These are phyloP conservation scores for Pichia norvegensis DNA, from an alignment of 1,139 yeast genomes.

Conservation along the genomic window DNA sequence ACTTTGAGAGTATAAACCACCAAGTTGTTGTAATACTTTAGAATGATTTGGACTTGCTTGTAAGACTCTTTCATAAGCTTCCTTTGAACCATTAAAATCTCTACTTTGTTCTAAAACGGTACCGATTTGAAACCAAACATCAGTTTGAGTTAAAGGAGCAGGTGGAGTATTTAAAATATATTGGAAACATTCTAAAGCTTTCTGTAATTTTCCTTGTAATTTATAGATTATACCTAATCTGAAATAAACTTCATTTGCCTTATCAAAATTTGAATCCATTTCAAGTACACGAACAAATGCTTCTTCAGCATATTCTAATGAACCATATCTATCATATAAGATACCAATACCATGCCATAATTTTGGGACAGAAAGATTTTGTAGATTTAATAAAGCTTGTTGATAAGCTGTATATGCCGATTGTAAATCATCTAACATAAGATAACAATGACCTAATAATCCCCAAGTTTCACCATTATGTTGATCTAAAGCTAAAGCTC, in stretches of 20 bases:
- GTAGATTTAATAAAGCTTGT: conserved; percentile 84
- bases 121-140: conserved; percentile 97
- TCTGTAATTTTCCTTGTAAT: conserved; percentile 81
- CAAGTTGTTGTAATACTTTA: conserved; percentile 89
- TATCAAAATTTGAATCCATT: conserved; percentile 91
- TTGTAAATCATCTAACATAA: conserved; percentile 93
- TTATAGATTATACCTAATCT: conserved; percentile 95
- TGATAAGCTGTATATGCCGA: conserved; percentile 95
- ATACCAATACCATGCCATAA: conserved; percentile 99
- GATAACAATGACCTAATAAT: conserved; percentile 87
- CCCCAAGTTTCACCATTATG: conserved; percentile 98
- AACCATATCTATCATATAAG: conserved; percentile 89
- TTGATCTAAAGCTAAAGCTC: conserved; percentile 72
- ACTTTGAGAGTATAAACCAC: conserved; percentile 90
- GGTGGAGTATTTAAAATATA: conserved; percentile 90
- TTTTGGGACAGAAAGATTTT: conserved; percentile 92
- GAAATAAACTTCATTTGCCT: conserved; percentile 93
- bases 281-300: conserved; percentile 94
- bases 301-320: conserved; percentile 94
- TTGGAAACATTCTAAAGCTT: conserved; percentile 88
- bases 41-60: conserved; percentile 91
- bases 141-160: conserved; percentile 90
- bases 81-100: conserved; percentile 86
- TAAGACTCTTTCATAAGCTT: conserved; percentile 89
- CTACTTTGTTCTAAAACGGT: conserved; percentile 90